phyloP scores from a whole-genome alignment of 495 filamentous ascomycete species.

The Ramalina intermedia region DNA sequence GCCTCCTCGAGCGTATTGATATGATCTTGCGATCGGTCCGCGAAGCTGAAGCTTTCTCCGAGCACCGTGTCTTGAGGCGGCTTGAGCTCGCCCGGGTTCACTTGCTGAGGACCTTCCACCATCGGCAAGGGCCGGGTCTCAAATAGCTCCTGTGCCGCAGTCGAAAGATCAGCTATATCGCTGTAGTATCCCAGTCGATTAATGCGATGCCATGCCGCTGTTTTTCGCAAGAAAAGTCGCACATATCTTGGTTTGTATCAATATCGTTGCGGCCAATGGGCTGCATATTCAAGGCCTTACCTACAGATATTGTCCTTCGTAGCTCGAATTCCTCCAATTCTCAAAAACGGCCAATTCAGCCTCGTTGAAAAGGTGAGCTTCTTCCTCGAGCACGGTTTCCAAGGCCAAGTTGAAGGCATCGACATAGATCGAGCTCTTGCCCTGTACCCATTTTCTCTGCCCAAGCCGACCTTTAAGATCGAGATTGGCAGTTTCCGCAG shows the following conservation, averaged over 20 bases:
- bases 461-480: conserved; percentile 34
- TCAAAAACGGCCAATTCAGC: conserved; percentile 66
- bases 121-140: conserved; percentile 25
- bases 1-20: conserved; percentile 79
- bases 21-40: conserved; percentile 54
- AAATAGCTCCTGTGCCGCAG: conserved; percentile 46
- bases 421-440: conserved; percentile 82
- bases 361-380: conserved; percentile 73
- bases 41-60: conserved; percentile 51
- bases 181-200: conserved; percentile 60
- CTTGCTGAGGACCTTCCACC: conserved; percentile 19
- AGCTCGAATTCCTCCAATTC: conserved; percentile 57
- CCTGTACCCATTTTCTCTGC: conserved; percentile 42
- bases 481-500: conserved; percentile 24
- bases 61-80: conserved; percentile 34
- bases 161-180: conserved; percentile 62
- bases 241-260: conserved; percentile 49
- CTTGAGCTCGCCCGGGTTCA: conserved; percentile 32
- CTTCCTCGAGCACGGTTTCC: conserved; percentile 79
- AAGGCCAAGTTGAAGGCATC: conserved; percentile 93
- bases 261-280: not conserved
- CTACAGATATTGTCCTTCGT: conserved; percentile 86
- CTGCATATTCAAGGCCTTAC: conserved; percentile 16
- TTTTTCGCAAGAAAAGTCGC: conserved; percentile 85
- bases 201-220: conserved; percentile 84